phyloP scores from a whole-genome alignment of 306 rosid genomes.

The Cercis canadensis region DNA sequence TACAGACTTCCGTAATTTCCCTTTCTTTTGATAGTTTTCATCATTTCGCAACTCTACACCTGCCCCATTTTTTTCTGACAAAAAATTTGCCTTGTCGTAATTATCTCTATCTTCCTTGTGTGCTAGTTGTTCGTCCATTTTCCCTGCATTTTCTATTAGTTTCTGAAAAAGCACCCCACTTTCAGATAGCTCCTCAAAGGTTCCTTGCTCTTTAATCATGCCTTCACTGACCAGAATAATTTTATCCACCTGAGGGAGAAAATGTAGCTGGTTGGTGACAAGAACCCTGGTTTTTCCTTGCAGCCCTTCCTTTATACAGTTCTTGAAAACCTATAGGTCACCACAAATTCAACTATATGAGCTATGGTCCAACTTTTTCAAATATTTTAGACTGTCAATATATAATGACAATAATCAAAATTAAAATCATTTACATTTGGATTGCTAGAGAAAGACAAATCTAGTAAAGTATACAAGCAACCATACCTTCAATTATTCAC shows the following conservation, averaged over 20 bases:
- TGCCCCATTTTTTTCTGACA: constrained; percentile 42
- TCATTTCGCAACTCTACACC: constrained; percentile 47
- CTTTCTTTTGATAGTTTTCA: constrained; percentile 50
- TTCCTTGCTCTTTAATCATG: constrained; percentile 73
- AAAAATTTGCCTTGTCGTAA: constrained; percentile 33
- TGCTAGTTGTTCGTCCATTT: constrained; percentile 68
- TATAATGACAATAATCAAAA: constrained; percentile 3
- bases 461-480: not conserved
- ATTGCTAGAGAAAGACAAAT: constrained; percentile 12
- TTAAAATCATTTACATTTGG: not conserved
- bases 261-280: constrained; percentile 94
- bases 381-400: constrained; percentile 3
- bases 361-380: constrained; percentile 4
- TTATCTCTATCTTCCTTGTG: constrained; percentile 37
- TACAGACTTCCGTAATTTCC: constrained; percentile 63
- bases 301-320: constrained; percentile 83
- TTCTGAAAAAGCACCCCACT: constrained; percentile 73
- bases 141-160: constrained; percentile 91
- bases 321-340: constrained; percentile 69
- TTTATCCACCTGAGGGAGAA: constrained; percentile 87
- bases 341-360: constrained; percentile 24
- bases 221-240: constrained; percentile 76
- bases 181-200: constrained; percentile 82
- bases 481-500: constrained; percentile 16
- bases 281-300: constrained; percentile 82